Evolutionary conservation across 192 early-diverging fungal species (phyloP).

Genomic region (Backusella liffmaniae): DNA sequence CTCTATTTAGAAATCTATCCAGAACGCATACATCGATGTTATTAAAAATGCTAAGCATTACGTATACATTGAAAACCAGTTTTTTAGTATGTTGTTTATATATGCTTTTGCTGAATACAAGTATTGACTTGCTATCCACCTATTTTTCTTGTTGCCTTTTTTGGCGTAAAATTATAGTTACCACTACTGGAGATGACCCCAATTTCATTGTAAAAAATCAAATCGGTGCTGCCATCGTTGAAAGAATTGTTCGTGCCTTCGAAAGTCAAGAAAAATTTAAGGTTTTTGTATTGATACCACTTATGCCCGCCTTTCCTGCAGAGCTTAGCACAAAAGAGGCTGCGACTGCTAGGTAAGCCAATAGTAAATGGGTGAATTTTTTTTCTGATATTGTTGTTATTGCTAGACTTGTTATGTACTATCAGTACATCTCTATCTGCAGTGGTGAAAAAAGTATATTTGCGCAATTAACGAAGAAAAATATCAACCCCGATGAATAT

Average conservation of each 20-base stretch:
- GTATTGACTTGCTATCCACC: neutral
- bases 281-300: constrained; percentile 80
- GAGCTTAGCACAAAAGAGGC: constrained; percentile 75
- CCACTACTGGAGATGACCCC: constrained; percentile 41
- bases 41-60: constrained; percentile 78
- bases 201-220: constrained; percentile 70
- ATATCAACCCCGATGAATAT: constrained; percentile 61
- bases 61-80: constrained; percentile 91
- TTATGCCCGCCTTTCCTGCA: constrained; percentile 86
- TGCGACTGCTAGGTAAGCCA: constrained; percentile 54
- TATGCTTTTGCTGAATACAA: neutral
- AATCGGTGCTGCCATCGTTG: constrained; percentile 75
- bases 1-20: constrained; percentile 58
- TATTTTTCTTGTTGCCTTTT: neutral
- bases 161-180: constrained; percentile 37
- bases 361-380: neutral
- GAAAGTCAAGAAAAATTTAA: constrained; percentile 64
- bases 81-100: constrained; percentile 61
- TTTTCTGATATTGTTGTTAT: neutral
- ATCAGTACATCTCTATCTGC: constrained; percentile 76
- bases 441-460: constrained; percentile 73
- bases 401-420: constrained; percentile 67
- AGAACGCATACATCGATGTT: constrained; percentile 70
- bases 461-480: constrained; percentile 50
- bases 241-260: constrained; percentile 73